These are phyloP conservation scores for Pythium pyrilobum DNA, from an alignment of 352 stramenopile species.

Conservation along the genomic window DNA sequence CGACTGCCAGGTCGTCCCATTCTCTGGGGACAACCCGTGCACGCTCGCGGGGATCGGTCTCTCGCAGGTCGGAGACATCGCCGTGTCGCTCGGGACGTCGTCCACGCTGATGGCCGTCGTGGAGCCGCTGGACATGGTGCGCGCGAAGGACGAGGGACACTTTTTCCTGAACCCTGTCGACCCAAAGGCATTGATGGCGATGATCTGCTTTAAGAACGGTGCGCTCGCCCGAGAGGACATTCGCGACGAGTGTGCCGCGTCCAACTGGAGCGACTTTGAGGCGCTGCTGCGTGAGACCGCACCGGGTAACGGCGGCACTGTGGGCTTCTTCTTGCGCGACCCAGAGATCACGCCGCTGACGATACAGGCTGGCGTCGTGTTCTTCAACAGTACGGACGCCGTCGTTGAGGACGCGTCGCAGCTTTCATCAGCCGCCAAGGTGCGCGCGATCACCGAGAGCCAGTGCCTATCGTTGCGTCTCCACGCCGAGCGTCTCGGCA, in stretches of 20 bases:
- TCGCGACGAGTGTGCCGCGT: slow-evolving; percentile 31
- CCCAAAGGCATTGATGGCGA: slow-evolving; percentile 64
- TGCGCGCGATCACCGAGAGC: slow-evolving; percentile 60
- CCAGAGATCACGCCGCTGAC: slow-evolving; percentile 66
- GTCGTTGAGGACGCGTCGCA: slow-evolving; percentile 12
- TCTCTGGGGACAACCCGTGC: slow-evolving; percentile 82
- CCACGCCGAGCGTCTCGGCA: slow-evolving; percentile 49
- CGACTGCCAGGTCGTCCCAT: slow-evolving; percentile 60
- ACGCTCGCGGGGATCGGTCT: slow-evolving; percentile 64
- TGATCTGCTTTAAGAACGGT: slow-evolving; percentile 88
- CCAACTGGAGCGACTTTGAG: slow-evolving; percentile 53
- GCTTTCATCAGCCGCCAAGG: slow-evolving; percentile 11
- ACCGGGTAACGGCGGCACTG: slow-evolving; percentile 36
- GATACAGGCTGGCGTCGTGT: slow-evolving; percentile 32
- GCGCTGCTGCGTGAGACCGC: slow-evolving; percentile 32
- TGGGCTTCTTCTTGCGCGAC: slow-evolving; percentile 59
- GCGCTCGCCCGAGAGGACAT: slow-evolving; percentile 64
- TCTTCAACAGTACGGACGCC: slow-evolving; percentile 29
- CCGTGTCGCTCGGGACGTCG: slow-evolving; percentile 59
- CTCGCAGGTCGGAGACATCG: slow-evolving; percentile 44
- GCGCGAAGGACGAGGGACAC: slow-evolving; percentile 64
- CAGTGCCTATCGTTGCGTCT: slow-evolving; percentile 57
- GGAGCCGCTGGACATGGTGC: slow-evolving; percentile 29
- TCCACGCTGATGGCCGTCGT: slow-evolving; percentile 61
- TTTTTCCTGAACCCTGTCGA: slow-evolving; percentile 81